Evolutionary conservation across 1,139 yeast genomes (phyloP).

Genomic region (Yamadazyma songkhlaensis): DNA sequence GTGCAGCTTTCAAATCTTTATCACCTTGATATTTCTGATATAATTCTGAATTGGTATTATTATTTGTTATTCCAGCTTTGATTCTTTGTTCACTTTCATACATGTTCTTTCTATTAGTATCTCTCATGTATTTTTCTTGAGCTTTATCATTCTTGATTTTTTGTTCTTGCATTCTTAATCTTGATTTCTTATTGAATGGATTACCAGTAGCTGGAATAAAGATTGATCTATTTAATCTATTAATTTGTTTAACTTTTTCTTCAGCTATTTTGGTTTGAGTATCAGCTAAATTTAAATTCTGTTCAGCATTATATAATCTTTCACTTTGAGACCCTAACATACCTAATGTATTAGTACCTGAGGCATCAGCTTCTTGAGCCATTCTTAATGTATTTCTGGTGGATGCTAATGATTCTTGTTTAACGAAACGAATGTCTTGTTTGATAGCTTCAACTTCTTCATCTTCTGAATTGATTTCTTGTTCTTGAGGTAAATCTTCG

Average conservation of each 20-base stretch:
- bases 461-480: slow-evolving; percentile 57
- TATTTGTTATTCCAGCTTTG: slow-evolving; percentile 39
- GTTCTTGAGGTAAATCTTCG: slow-evolving; percentile 41
- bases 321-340: slow-evolving; percentile 93
- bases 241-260: slow-evolving; percentile 77
- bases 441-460: slow-evolving; percentile 89
- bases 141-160: slow-evolving; percentile 63
- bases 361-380: slow-evolving; percentile 90
- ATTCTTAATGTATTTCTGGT: slow-evolving; percentile 83
- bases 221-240: slow-evolving; percentile 76
- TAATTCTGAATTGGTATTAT: slow-evolving; percentile 36
- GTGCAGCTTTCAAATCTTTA: slow-evolving; percentile 45
- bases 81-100: slow-evolving; percentile 47
- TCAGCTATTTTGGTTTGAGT: slow-evolving; percentile 83
- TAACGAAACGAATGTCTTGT: slow-evolving; percentile 79
- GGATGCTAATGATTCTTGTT: slow-evolving; percentile 82
- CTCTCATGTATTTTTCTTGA: slow-evolving; percentile 54
- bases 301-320: slow-evolving; percentile 75
- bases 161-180: slow-evolving; percentile 75
- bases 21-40: slow-evolving; percentile 52
- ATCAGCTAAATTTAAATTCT: slow-evolving; percentile 70
- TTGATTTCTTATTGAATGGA: slow-evolving; percentile 83
- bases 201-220: slow-evolving; percentile 79
- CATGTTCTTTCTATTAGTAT: slow-evolving; percentile 40
- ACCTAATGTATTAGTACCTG: slow-evolving; percentile 87